phyloP scores from a whole-genome alignment of 345 rosid species.

The Bruguiera parviflora region DNA sequence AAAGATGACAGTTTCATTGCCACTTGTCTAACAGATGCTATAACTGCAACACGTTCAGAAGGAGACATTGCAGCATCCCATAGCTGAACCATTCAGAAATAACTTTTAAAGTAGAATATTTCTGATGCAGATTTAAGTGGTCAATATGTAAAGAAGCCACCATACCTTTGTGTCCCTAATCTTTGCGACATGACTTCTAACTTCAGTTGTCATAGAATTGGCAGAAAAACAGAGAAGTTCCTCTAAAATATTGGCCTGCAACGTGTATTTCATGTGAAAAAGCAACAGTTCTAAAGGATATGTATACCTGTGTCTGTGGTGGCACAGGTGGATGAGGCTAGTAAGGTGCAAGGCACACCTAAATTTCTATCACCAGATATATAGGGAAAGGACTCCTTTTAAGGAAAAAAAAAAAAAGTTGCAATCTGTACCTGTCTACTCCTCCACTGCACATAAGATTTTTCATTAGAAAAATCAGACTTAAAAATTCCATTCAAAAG shows the following conservation, averaged over 20 bases:
- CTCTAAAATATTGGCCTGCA: slow-evolving; percentile 77
- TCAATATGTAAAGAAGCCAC: neutral
- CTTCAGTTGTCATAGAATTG: slow-evolving; percentile 43
- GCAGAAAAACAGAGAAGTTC: slow-evolving; percentile 61
- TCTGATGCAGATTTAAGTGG: neutral
- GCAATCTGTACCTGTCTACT: slow-evolving; percentile 64
- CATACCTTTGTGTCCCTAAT: slow-evolving; percentile 74
- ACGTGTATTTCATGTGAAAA: slow-evolving; percentile 11
- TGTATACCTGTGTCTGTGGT: neutral
- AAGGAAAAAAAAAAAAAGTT: neutral
- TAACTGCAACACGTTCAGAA: slow-evolving; percentile 69
- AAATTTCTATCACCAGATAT: slow-evolving; percentile 10
- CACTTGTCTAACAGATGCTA: slow-evolving; percentile 64
- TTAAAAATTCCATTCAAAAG: slow-evolving; percentile 73
- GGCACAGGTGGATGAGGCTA: neutral
- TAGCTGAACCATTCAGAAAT: slow-evolving; percentile 50
- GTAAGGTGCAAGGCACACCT: neutral
- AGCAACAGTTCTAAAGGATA: neutral
- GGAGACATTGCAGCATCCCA: slow-evolving; percentile 72
- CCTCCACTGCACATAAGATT: slow-evolving; percentile 80
- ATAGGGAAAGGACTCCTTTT: slow-evolving; percentile 4
- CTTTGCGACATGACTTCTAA: slow-evolving; percentile 61
- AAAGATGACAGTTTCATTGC: slow-evolving; percentile 56
- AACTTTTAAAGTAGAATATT: neutral
- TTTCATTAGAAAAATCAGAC: slow-evolving; percentile 80